Conservation (phyloP, 495 filamentous ascomycete genomes). For the Filosporella fistucella region DNA sequence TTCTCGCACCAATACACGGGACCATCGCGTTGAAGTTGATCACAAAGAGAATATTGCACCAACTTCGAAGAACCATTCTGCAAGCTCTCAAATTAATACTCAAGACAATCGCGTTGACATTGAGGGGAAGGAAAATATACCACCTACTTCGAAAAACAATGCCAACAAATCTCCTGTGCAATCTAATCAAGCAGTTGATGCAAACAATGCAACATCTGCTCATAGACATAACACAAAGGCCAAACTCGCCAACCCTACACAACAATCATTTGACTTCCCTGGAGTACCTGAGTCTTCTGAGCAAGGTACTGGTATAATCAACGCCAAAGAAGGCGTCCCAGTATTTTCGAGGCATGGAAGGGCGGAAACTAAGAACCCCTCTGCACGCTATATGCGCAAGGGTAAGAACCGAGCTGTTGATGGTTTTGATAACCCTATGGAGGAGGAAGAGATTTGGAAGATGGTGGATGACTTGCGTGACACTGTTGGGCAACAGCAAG, state of each 20-base stretch:
- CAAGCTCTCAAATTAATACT: too few species aligned
- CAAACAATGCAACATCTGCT: too few species aligned
- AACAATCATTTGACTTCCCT: background rate
- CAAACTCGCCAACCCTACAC: background rate
- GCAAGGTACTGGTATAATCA: background rate
- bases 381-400: background rate
- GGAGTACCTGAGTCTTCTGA: background rate
- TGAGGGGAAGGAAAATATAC: too few species aligned
- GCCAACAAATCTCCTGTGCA: too few species aligned
- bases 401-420: too few species aligned
- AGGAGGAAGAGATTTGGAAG: conserved; percentile 3
- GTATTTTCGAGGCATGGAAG: background rate
- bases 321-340: background rate
- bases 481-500: background rate
- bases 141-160: too few species aligned
- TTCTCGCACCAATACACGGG: background rate
- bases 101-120: too few species aligned
- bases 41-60: conserved; percentile 15
- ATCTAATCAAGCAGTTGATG: too few species aligned
- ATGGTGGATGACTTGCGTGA: background rate
- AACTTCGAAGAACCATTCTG: background rate
- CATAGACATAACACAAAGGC: too few species aligned
- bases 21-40: background rate
- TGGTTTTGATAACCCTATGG: background rate
- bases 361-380: background rate